These are phyloP conservation scores for Coccomyxa subellipsoidea DNA, from an alignment of 163 green algal species.

Conservation along the genomic window DNA sequence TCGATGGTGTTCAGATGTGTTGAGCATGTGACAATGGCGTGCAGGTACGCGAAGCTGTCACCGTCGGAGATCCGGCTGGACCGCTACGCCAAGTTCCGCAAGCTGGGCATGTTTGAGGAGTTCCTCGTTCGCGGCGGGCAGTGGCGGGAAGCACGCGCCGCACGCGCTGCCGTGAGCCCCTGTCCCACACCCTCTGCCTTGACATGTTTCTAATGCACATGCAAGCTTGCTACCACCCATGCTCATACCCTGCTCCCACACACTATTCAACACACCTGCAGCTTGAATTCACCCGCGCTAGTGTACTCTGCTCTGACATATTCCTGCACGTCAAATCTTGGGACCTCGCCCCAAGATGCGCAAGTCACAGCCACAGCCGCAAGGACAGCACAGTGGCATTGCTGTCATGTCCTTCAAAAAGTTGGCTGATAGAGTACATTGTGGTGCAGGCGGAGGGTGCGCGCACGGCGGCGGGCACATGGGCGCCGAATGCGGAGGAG, in stretches of 20 bases:
- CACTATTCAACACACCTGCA: too few relatives aligned
- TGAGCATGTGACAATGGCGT: background rate
- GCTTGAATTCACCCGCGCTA: too few relatives aligned
- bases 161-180: conserved; percentile 20
- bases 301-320: too few relatives aligned
- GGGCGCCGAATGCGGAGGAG: conserved; percentile 56
- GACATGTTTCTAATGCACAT: background rate
- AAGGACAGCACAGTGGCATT: too few relatives aligned
- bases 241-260: too few relatives aligned
- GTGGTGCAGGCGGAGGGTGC: conserved; percentile 52
- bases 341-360: too few relatives aligned
- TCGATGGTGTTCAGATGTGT: too few relatives aligned
- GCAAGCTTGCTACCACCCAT: too few relatives aligned
- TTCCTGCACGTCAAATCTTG: too few relatives aligned
- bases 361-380: too few relatives aligned
- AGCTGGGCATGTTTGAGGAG: conserved; percentile 84
- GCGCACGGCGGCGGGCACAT: conserved; percentile 73
- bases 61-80: conserved; percentile 82
- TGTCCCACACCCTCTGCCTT: background rate
- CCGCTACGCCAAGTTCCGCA: conserved; percentile 89
- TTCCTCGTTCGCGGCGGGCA: conserved; percentile 72
- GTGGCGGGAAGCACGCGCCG: conserved; percentile 49
- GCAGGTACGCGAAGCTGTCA: conserved; percentile 67
- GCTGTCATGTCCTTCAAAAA: too few relatives aligned
- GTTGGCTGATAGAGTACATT: background rate